These are phyloP conservation scores for Metarhizium rileyi DNA, from an alignment of 2,329 filamentous ascomycete species.

Conservation along the genomic window DNA sequence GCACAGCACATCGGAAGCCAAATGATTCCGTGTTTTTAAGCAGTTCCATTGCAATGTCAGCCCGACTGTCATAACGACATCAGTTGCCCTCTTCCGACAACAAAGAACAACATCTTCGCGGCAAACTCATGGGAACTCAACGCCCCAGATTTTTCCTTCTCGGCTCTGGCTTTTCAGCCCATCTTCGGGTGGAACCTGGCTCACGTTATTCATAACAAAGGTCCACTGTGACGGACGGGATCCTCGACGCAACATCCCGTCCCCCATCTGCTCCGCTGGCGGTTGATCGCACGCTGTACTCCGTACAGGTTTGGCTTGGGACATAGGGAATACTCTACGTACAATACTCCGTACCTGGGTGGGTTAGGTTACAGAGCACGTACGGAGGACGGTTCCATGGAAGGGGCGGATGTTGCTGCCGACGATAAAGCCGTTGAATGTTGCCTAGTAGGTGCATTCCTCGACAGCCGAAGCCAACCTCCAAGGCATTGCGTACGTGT, in stretches of 20 bases:
- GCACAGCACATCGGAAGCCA: background rate
- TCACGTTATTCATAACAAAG: background rate
- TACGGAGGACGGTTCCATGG: no score
- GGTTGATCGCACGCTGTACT: background rate
- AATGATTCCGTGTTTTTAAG: no score
- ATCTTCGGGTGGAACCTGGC: background rate
- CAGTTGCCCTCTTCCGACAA: no score
- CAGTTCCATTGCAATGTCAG: no score
- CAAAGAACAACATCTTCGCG: no score
- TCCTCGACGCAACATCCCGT: conserved; percentile 6
- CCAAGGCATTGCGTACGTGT: background rate
- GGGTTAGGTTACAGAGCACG: no score
- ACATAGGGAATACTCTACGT: no score
- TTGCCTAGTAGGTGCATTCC: no score
- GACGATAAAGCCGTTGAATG: no score
- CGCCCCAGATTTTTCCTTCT: background rate
- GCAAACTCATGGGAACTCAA: background rate
- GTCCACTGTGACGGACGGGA: background rate
- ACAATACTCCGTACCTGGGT: no score
- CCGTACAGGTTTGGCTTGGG: background rate
- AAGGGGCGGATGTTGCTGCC: no score
- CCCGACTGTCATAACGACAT: no score
- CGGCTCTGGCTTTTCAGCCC: background rate
- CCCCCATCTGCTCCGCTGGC: conserved; percentile 1
- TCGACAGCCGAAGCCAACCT: conserved; percentile 2